Base-by-base conservation (phyloP, 1,139 yeast species). In the Meyerozyma guilliermondii region DNA sequence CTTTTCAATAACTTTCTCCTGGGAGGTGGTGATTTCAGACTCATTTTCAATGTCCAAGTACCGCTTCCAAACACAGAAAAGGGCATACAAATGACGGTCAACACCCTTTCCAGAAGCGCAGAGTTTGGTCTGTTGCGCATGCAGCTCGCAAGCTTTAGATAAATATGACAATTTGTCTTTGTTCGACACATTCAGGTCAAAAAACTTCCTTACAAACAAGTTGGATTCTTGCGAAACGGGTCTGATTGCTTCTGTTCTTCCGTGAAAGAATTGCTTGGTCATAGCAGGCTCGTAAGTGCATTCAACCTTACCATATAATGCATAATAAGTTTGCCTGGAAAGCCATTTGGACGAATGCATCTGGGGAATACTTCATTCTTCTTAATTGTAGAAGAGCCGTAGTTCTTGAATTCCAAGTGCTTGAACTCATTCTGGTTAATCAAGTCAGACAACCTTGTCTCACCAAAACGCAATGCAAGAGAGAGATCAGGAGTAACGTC, bases 231-330 rank as follows among this genome's bases (percentile, higher is more conserved):
- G 74, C 10, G 94, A 81, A 2, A 88, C 96, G 0, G 95, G 78
- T 53, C 96, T 74, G 42, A 89, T 81, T 4, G 96, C 95, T 63
- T 89, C 97, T 0, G 97, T 89, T 59, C 97, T 76, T 13, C 96
- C 97, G 59, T 89, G 96, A 50, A 83, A 76, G 58, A 82, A 89
- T 46, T 72, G 72, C 61, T 89, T 89, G 2, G 96, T 89, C 97
- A 89, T 89, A 10, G 96, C 96, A 3, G 97, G 97, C 65, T 89
- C 97, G 62, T 89, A 89, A 11, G 96, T 87, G 53, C 95, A 87
- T 60, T 88, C 97, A 35, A 88, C 94, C 57, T 86, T 86, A 38
- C 97, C 97, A 59, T 89, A 89, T 41, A 89, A 74, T 0, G 96
- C 94, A 59, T 87, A 89, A 63, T 88, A 89, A 9, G 96, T 88